phyloP scores from a whole-genome alignment of 2,329 filamentous ascomycete genomes.

The Purpureocillium lavendulum region DNA sequence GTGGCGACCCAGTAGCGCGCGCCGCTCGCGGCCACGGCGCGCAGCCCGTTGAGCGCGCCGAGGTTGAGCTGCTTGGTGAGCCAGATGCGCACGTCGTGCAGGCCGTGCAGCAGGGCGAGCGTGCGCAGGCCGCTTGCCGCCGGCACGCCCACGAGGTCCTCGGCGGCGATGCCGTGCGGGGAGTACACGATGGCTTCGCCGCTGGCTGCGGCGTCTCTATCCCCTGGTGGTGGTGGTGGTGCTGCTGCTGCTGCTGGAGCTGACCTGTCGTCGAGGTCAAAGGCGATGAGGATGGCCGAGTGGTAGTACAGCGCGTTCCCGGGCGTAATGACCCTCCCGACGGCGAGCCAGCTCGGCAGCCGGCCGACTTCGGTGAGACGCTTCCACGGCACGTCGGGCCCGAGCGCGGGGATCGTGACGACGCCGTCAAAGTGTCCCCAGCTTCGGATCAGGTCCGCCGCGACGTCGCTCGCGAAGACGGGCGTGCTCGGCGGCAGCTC shows the following conservation, averaged over 20 bases:
- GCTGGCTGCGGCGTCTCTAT: not conserved
- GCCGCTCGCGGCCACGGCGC: constrained; percentile 40
- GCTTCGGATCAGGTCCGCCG: constrained; percentile 43
- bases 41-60: constrained; percentile 52
- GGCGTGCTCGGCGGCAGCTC: constrained; percentile 45
- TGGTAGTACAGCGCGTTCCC: constrained; percentile 53
- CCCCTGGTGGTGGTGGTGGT: no score
- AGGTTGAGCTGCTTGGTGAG: constrained; percentile 51
- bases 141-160: constrained; percentile 33
- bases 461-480: constrained; percentile 51
- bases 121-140: constrained; percentile 33
- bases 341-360: constrained; percentile 53
- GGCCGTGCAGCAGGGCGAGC: constrained; percentile 53
- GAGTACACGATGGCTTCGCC: constrained; percentile 55
- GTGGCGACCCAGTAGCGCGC: constrained; percentile 58
- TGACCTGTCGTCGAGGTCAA: constrained; percentile 21
- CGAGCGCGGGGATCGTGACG: constrained; percentile 37
- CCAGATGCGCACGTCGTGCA: constrained; percentile 50
- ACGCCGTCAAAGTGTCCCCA: constrained; percentile 55
- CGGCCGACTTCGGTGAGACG: constrained; percentile 13
- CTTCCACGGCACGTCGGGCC: constrained; percentile 11
- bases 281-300: constrained; percentile 51
- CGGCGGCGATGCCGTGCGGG: constrained; percentile 49
- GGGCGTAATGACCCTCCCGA: constrained; percentile 45
- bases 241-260: no score